Evolutionary conservation across 768 basidiomycete genomes (phyloP).

Genomic region (Chalciporus sphaerocephalus): DNA sequence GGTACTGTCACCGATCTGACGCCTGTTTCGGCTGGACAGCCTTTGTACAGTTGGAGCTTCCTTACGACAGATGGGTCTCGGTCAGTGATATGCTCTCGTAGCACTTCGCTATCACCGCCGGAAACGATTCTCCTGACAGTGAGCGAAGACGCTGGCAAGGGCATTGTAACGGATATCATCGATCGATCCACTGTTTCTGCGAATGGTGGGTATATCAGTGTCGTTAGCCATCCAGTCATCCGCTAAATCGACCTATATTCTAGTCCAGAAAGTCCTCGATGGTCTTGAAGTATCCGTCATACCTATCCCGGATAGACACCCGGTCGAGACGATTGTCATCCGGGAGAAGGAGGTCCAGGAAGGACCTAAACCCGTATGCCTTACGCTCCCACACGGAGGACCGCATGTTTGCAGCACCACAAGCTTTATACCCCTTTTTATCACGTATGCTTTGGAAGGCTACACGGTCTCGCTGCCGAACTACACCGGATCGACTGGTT

Average conservation of each 20-base stretch:
- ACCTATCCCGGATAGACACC: constrained; percentile 45
- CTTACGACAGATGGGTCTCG: constrained; percentile 43
- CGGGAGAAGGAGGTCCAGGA: constrained; percentile 19
- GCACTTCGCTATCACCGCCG: constrained; percentile 43
- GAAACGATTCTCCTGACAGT: constrained; percentile 49
- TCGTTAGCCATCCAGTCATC: neutral
- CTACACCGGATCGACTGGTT: constrained; percentile 61
- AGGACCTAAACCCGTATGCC: constrained; percentile 32
- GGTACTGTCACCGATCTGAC: constrained; percentile 38
- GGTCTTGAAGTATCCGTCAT: constrained; percentile 42
- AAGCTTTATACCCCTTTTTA: constrained; percentile 38
- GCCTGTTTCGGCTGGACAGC: constrained; percentile 9
- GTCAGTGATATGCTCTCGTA: constrained; percentile 46
- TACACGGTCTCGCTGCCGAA: constrained; percentile 57
- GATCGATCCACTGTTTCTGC: constrained; percentile 39
- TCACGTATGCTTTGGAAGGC: constrained; percentile 49
- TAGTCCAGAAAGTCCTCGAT: constrained; percentile 43
- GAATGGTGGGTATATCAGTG: constrained; percentile 31
- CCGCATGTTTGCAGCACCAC: constrained; percentile 43
- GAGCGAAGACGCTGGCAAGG: constrained; percentile 12
- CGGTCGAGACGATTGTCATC: constrained; percentile 50
- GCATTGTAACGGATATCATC: constrained; percentile 39
- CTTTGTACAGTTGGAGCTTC: constrained; percentile 49
- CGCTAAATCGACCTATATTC: neutral
- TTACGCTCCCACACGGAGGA: constrained; percentile 56